Percentiles rank a stretch among this genome's conserved stretches.
Evolutionary conservation across 1,284 basidiomycete species (phyloP).

Genomic region (Cryptococcus sp.): DNA sequence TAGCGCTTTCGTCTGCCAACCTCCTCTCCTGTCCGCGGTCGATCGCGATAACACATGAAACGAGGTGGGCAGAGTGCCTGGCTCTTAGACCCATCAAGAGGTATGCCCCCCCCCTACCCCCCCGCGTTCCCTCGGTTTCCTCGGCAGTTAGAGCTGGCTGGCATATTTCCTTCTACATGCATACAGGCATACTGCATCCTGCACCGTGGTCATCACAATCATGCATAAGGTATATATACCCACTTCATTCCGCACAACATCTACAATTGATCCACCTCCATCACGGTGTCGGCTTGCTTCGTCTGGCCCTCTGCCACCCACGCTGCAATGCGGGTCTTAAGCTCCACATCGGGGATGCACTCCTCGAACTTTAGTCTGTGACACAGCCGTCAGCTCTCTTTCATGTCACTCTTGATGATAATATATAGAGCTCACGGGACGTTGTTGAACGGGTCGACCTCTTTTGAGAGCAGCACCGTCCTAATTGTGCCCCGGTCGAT

Average conservation of each 20-base stretch:
- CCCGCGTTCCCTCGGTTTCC: too few relatives aligned
- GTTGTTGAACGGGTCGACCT: conserved; percentile 88
- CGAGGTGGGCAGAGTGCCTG: too few relatives aligned
- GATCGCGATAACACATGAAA: too few relatives aligned
- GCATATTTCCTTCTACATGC: background rate
- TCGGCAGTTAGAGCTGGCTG: too few relatives aligned
- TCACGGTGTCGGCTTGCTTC: conserved; percentile 28
- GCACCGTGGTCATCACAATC: background rate
- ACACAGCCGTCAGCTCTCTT: background rate
- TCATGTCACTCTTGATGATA: background rate
- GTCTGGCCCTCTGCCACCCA: conserved; percentile 57
- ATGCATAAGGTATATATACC: background rate
- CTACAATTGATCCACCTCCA: conserved; percentile 44
- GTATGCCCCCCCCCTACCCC: too few relatives aligned
- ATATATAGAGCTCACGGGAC: conserved; percentile 53
- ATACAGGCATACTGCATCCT: too few relatives aligned
- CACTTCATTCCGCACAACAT: background rate
- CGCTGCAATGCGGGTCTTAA: conserved; percentile 62
- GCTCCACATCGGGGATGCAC: conserved; percentile 65
- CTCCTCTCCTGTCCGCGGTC: too few relatives aligned
- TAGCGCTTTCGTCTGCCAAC: too few relatives aligned
- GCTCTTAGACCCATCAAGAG: too few relatives aligned
- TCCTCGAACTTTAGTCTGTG: conserved; percentile 66
- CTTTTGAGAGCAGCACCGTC: conserved; percentile 85
- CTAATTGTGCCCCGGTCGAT: conserved; percentile 94